Conservation (phyloP, 768 basidiomycete species). For the Piloderma croceum region DNA sequence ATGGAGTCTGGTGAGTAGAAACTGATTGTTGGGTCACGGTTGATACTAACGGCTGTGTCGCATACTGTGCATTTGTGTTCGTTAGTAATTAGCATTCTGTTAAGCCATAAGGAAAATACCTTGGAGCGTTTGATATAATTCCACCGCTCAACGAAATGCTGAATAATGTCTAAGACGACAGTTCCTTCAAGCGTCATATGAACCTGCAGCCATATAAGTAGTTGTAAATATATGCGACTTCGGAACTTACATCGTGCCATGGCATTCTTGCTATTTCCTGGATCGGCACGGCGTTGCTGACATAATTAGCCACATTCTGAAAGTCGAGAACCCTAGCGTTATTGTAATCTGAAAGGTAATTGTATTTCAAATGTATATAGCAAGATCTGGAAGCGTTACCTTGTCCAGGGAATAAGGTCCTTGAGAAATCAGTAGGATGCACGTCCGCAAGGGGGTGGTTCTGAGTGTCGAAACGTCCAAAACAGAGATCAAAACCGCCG, state of each 20-base stretch:
- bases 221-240: not conserved
- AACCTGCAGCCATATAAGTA: constrained; percentile 38
- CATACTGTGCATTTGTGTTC: no score
- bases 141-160: constrained; percentile 92
- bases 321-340: constrained; percentile 86
- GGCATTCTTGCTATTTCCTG: constrained; percentile 78
- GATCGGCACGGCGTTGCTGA: constrained; percentile 62
- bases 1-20: no score
- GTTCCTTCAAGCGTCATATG: constrained; percentile 83
- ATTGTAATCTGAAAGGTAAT: constrained; percentile 86
- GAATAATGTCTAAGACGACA: constrained; percentile 83
- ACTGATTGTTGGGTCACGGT: no score
- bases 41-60: no score
- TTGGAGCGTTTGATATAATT: constrained; percentile 85
- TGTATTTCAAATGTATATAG: no score
- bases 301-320: constrained; percentile 73
- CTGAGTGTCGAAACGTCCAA: constrained; percentile 95
- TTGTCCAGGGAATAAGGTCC: constrained; percentile 82
- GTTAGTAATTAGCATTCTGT: constrained; percentile 26
- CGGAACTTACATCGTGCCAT: constrained; percentile 82
- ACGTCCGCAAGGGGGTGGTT: constrained; percentile 87
- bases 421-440: constrained; percentile 78
- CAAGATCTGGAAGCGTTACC: no score
- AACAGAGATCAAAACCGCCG: constrained; percentile 94
- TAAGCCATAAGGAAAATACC: constrained; percentile 28